Percentiles rank a stretch among this genome's conserved stretches.
phyloP scores from a whole-genome alignment of 176 grass and related monocot species.

The bread wheat (Triticum aestivum) region IWGSC_CS_RefSeq_v2.1 NC_057795.1:192965505-192966004 shows the following conservation, averaged over 20 bases:
- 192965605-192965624: constrained; percentile 19
- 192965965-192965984: neutral
- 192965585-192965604: constrained; percentile 5
- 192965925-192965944: neutral
- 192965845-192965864: neutral
- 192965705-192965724: neutral
- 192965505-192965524: constrained; percentile 30
- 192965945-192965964: neutral
- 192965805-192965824: neutral
- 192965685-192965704: neutral
- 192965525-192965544: neutral
- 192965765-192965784: neutral
- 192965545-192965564: neutral
- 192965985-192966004: neutral
- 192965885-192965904: neutral
- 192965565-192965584: neutral
- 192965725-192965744: neutral
- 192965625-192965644: neutral
- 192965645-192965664: neutral
- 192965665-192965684: neutral
- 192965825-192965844: neutral
- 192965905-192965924: neutral
- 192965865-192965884: neutral
- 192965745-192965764: neutral
- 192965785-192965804: neutral